Evolutionary conservation across 164 flowering plant species (phyloP), one percentile per base, ranked within the genome.

Genomic region (Cinnamomum micranthum): DNA sequence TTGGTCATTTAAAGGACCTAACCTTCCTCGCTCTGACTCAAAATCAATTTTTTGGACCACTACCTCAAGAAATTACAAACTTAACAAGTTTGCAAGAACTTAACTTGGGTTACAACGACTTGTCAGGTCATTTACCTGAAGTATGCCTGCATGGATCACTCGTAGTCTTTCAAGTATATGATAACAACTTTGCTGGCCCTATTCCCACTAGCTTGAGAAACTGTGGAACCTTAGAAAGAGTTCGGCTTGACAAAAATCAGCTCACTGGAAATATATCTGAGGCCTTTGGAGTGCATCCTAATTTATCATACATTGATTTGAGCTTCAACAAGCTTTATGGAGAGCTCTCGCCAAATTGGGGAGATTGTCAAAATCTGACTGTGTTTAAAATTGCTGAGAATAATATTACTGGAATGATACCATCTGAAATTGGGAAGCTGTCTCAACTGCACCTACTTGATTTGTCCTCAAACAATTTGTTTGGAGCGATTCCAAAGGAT

Each of bases 101-200:
- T 3, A 10, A 24, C 33, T 1, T 71, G 41, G 41, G 6, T n/a
- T 3, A n/a, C 78, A 90, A 91, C 80, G 84, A 82, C 75, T 91
- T 92, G 77, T 68, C 87, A 0, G 94, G 91, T 25, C 74, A 82
- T 41, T 52, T 89, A 79, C 94, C 94, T 22, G 15, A 58, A 25
- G 25, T 27, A 9, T 52, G 64, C 63, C n/a, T 27, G 24, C 22
- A 28, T 22, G 73, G 65, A 3, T 50, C 73, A 55, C 64, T 71
- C 14, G 22, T 2, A 28, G 27, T 71, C 1, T 70, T 91, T 6
- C 83, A 88, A 0, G 88, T 74, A 0, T 82, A 81, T 63, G 64
- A 64, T 2, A 92, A 89, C 79, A 80, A 78, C 27, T 85, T 92
- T 60, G 75, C 85, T 0, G 97, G 94, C 52, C 71, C 82, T 35